Evolutionary conservation across 1,139 yeast genomes (phyloP).

Genomic region (Lodderomyces beijingensis): DNA sequence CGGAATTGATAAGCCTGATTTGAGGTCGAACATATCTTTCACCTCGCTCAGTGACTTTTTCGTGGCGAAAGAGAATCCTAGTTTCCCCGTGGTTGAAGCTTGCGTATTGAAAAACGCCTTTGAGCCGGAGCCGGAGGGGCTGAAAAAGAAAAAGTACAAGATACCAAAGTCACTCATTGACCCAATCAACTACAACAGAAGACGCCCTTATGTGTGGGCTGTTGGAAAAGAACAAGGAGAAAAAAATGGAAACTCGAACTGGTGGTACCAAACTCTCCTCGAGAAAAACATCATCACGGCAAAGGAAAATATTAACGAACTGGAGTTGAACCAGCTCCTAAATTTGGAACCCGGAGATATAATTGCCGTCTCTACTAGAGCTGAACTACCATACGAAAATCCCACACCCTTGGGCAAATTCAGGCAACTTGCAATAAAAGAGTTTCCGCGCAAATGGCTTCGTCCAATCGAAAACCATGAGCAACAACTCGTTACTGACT

Average conservation of each 20-base stretch:
- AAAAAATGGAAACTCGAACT: conserved; percentile 2
- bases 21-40: conserved; percentile 59
- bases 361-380: conserved; percentile 70
- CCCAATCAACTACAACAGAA: conserved; percentile 44
- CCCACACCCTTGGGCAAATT: conserved; percentile 93
- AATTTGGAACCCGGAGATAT: conserved; percentile 64
- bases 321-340: conserved; percentile 27
- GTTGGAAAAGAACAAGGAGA: conserved; percentile 38
- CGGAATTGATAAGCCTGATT: conserved; percentile 95
- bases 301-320: conserved; percentile 15
- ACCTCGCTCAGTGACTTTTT: conserved; percentile 42
- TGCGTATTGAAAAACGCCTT: conserved; percentile 56
- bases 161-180: conserved; percentile 36
- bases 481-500: conserved; percentile 15
- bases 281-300: conserved; percentile 25
- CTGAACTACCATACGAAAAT: conserved; percentile 69
- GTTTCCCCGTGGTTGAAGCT: conserved; percentile 68
- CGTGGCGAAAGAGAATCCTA: conserved; percentile 26
- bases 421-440: conserved; percentile 66
- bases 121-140: conserved; percentile 16
- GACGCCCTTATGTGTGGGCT: conserved; percentile 58
- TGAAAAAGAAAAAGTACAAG: conserved; percentile 12
- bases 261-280: conserved; percentile 41
- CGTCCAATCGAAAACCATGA: conserved; percentile 27
- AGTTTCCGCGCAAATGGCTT: conserved; percentile 49